Evolutionary conservation across 176 grass and related monocot species (phyloP), one percentile per base, ranked within the genome.

Genomic region (Oryza meyeriana): DNA sequence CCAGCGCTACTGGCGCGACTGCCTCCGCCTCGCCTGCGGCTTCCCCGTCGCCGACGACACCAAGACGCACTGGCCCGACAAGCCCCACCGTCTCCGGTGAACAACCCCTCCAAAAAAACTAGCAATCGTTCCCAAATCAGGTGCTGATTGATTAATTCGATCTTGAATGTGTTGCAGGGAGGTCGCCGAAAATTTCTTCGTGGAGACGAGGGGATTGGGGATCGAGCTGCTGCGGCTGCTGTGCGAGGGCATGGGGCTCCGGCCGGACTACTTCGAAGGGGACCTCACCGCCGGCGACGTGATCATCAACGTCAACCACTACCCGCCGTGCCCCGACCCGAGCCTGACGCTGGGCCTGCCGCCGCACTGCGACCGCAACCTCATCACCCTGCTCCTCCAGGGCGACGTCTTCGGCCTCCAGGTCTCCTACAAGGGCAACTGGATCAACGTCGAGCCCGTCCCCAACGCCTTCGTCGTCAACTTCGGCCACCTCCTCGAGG

Each of bases 401-500:
- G 91, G 91, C 8, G 22, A 1, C 32, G 86, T 97, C 39, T 64
- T 31, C 1, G 91, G 91, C 17, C 91, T 94, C 18, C 81, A 97
- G 69, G 85, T 91, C 16, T 31, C 80, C 25, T 80, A 84, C 88
- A 66, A 71, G 16, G 89, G 71, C 27, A 87, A 69, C 40, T 92
- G 82, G 87, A 89, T 95, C 72, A 52, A 69, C 10, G 85, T 88
- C 38, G 66, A 78, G 10, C 80, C 75, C 14, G 73, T 89, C 3
- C 71, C 65, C 42, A 78, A 81, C 48, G 89, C 92, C 8, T 84
- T 94, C 28, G 86, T 89, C 57, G 79, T 94, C 79, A 89, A 89
- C 87, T 94, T 94, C 35, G 92, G 92, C 17, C 83, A 89, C 64
- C 92, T 84, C 64, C 84, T 94, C 72, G 83, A 91, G 91, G 84